phyloP scores from a whole-genome alignment of 805 yeast species.

The Spathaspora hagerdaliae region DNA sequence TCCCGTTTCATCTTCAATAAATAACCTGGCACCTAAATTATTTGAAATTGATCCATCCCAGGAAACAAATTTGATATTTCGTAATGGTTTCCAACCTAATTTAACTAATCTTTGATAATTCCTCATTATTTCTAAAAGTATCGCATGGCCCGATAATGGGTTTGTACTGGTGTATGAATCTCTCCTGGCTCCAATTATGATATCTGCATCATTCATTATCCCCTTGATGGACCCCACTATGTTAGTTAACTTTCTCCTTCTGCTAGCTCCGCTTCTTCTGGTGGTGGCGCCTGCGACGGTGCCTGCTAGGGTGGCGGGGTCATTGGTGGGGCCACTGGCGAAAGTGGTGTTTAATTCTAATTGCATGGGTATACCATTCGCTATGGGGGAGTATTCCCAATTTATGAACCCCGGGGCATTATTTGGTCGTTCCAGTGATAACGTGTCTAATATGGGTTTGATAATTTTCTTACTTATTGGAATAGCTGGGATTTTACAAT shows the following conservation, averaged over 20 bases:
- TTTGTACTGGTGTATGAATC: slow-evolving; percentile 34
- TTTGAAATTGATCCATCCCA: slow-evolving; percentile 39
- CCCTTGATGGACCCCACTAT: slow-evolving; percentile 32
- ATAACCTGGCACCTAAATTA: slow-evolving; percentile 25
- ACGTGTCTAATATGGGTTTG: slow-evolving; percentile 22
- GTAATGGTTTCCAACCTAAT: slow-evolving; percentile 41
- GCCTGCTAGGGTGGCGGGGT: background rate
- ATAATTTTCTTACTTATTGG: slow-evolving; percentile 26
- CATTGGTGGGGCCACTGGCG: background rate
- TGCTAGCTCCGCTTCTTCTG: no score
- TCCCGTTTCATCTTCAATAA: slow-evolving; percentile 15
- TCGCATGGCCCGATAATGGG: slow-evolving; percentile 37
- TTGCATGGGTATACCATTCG: slow-evolving; percentile 11
- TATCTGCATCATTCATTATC: slow-evolving; percentile 35
- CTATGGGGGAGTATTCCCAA: slow-evolving; percentile 23
- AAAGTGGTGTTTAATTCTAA: slow-evolving; percentile 15
- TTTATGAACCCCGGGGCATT: slow-evolving; percentile 7
- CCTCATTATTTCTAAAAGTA: slow-evolving; percentile 36
- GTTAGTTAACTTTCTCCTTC: slow-evolving; percentile 21
- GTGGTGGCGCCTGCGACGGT: no score
- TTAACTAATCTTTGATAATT: slow-evolving; percentile 25
- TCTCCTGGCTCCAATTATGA: slow-evolving; percentile 37
- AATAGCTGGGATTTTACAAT: slow-evolving; percentile 13
- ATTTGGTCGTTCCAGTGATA: slow-evolving; percentile 5
- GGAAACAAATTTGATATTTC: slow-evolving; percentile 36